Conservation (phyloP, 192 early-diverging fungal genomes). For the Neocallimastix lanati region DNA sequence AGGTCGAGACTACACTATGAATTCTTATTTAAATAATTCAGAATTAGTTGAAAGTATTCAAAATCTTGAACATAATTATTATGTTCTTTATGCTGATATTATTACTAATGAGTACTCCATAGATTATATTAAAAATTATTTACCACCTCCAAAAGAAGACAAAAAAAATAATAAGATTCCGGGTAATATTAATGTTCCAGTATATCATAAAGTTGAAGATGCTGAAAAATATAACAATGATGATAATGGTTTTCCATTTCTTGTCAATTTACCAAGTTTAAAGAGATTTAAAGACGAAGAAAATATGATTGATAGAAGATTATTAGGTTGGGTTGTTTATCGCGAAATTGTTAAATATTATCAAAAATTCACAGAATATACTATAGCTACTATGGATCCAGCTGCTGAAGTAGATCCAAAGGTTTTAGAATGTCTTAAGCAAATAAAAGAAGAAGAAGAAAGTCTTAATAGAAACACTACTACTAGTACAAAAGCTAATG, state of each 20-base stretch:
- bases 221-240: neutral
- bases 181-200: neutral
- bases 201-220: neutral
- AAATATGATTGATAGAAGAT: neutral
- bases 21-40: neutral
- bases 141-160: neutral
- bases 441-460: neutral
- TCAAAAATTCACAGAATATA: neutral
- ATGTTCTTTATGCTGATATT: neutral
- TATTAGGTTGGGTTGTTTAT: neutral
- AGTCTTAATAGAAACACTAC: neutral
- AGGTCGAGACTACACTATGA: neutral
- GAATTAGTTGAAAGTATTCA: neutral
- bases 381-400: neutral
- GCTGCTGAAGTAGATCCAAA: neutral
- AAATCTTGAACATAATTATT: neutral
- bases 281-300: neutral
- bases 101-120: neutral
- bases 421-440: neutral
- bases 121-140: neutral
- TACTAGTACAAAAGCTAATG: too few relatives aligned
- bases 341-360: neutral
- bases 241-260: neutral
- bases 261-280: neutral
- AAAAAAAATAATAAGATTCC: neutral